Evolutionary conservation across 2,329 filamentous ascomycete genomes (phyloP).

Genomic region (Ophiostoma sp.): DNA sequence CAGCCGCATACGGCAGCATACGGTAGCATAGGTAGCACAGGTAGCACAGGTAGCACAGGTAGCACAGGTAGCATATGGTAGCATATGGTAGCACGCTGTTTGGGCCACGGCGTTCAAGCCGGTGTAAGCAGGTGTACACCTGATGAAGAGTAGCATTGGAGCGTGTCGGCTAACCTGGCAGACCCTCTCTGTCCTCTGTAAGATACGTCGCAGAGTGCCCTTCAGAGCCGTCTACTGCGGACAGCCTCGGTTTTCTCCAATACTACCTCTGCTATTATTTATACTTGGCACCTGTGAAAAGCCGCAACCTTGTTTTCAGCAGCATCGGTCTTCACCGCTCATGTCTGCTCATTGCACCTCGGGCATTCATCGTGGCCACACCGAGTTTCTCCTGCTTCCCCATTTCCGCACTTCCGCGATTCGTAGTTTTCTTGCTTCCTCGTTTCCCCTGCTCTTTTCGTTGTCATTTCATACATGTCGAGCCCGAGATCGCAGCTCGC

Average conservation of each 20-base stretch:
- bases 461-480: background rate
- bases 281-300: background rate
- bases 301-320: slow-evolving; percentile 10
- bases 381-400: background rate
- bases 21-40: background rate
- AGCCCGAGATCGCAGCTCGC: background rate
- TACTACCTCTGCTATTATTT: slow-evolving; percentile 10
- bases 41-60: too few species aligned
- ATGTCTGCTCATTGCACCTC: background rate
- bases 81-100: background rate
- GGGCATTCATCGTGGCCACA: background rate
- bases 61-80: too few species aligned
- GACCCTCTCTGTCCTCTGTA: background rate
- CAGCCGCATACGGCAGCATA: too few species aligned
- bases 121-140: background rate
- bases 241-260: background rate
- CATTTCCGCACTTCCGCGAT: background rate
- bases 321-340: slow-evolving; percentile 6
- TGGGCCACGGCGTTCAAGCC: background rate
- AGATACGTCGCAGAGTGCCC: background rate
- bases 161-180: background rate
- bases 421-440: background rate
- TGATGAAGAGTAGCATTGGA: slow-evolving; percentile 7
- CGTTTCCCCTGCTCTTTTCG: background rate
- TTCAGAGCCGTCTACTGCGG: background rate